phyloP scores from a whole-genome alignment of 1,139 yeast species.

The Nakaseomyces nivariensis region DNA sequence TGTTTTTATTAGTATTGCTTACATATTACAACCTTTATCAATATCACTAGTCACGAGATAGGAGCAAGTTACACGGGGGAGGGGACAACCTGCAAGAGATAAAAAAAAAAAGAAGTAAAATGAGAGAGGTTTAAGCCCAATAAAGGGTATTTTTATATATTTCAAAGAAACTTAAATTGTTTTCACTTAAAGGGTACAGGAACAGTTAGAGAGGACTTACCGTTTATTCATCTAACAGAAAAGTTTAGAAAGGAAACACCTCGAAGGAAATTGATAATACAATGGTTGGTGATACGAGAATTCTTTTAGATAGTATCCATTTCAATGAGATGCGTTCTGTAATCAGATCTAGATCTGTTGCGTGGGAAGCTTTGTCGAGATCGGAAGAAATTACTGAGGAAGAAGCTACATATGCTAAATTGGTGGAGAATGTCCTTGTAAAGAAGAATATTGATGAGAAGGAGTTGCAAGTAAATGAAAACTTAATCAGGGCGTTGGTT shows the following conservation, averaged over 20 bases:
- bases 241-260: background rate
- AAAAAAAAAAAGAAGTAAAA: too few species aligned
- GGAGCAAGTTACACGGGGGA: too few species aligned
- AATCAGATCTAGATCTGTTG: conserved; percentile 73
- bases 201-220: too few species aligned
- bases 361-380: conserved; percentile 87
- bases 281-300: conserved; percentile 8
- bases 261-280: background rate
- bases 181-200: too few species aligned
- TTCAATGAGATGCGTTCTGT: conserved; percentile 66
- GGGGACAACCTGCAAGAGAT: too few species aligned
- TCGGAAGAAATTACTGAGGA: conserved; percentile 46
- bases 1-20: too few species aligned
- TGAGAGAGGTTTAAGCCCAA: too few species aligned
- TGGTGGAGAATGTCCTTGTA: conserved; percentile 21
- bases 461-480: conserved; percentile 24
- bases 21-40: too few species aligned
- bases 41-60: too few species aligned
- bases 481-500: conserved; percentile 20
- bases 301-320: conserved; percentile 46
- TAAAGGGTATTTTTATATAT: too few species aligned
- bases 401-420: conserved; percentile 26
- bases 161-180: too few species aligned
- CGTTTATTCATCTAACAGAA: too few species aligned
- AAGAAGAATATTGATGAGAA: conserved; percentile 4